Base-by-base conservation (phyloP, 805 yeast genomes). In the Lipomyces spencermartinsiae region DNA sequence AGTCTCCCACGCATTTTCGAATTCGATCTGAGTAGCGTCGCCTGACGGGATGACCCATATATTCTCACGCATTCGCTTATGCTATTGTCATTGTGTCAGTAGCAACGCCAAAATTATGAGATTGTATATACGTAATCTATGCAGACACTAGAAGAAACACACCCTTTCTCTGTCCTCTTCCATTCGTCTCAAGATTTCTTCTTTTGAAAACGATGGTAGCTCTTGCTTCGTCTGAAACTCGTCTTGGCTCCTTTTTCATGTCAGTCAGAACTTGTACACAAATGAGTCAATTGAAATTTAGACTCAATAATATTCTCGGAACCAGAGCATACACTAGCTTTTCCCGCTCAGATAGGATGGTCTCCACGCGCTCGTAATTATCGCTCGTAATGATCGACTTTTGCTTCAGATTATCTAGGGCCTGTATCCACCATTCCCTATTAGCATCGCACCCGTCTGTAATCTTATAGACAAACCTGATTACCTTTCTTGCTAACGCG, bases 91-190 rank as follows among this genome's bases (percentile, higher is more conserved):
- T 9, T 29, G 33, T 10, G 34, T 53, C 34, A 53, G 35, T 25
- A 4, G 9, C 22, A n/a, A 7, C 1, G 19, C 49, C 33, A 8
- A 53, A 14, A 19, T 53, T 29, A 53, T 14, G 33, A 19, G 16
- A 51, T 4, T n/a, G n/a, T 51, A 53, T 14, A 16, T 8, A 46
- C 9, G 14, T 2, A 37, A 58, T 10, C 34, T 34, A 25, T 8
- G 25, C 22, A 59, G 66, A 29, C 34, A 61, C 3, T 25, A 25
- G 29, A 25, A 25, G 29, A 25, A 62, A 37, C 63, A 66, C 56
- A 70, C 72, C 19, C 97, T 82, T 76, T 94, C 99, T 73, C 99
- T 82, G 76, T 94, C 98, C 70, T 89, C 93, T 76, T 94, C 98
- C 89, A 94, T 92, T 68, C 98, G 81, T 49, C 86, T 83, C 19